Percentiles rank a stretch among this genome's conserved stretches.
phyloP scores from a whole-genome alignment of 2,329 filamentous ascomycete species.

The Neoascochyta sp. region DNA sequence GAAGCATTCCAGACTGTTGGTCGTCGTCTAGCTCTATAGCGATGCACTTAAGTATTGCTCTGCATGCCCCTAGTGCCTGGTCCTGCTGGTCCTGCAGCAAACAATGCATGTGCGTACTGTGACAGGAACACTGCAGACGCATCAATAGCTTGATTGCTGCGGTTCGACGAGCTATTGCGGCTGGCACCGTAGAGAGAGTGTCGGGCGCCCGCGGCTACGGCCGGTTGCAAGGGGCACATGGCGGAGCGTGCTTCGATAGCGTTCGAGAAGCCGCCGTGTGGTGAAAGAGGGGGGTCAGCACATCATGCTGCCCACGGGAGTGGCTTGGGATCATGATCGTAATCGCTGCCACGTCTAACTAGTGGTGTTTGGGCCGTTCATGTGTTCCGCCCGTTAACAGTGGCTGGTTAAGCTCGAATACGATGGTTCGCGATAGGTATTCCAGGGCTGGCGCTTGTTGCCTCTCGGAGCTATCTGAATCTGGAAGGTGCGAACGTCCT shows the following conservation, averaged over 20 bases:
- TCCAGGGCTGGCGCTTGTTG: not conserved
- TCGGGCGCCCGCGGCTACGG: slow-evolving; percentile 21
- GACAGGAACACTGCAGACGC: slow-evolving; percentile 15
- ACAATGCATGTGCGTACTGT: slow-evolving; percentile 7
- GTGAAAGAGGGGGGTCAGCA: slow-evolving; percentile 3
- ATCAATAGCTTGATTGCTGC: slow-evolving; percentile 19
- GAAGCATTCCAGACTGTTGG: too few relatives aligned
- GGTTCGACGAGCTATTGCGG: too few relatives aligned
- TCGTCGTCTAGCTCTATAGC: too few relatives aligned
- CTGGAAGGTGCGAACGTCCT: too few relatives aligned
- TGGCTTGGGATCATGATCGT: slow-evolving; percentile 6
- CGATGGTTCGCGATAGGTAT: too few relatives aligned
- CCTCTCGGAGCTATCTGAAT: slow-evolving; percentile 7
- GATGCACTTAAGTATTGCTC: slow-evolving; percentile 1
- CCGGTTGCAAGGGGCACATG: slow-evolving; percentile 9
- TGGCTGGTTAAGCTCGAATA: too few relatives aligned
- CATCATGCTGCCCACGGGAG: slow-evolving; percentile 1
- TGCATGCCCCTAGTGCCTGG: slow-evolving; percentile 1
- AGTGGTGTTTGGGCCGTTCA: too few relatives aligned
- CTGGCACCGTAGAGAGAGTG: slow-evolving; percentile 11
- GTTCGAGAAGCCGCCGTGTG: slow-evolving; percentile 10
- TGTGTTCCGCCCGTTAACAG: too few relatives aligned
- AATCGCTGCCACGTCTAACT: too few relatives aligned
- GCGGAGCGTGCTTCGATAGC: slow-evolving; percentile 19
- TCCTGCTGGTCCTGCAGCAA: slow-evolving; percentile 6